These are phyloP conservation scores for Xylaria sp. DNA, from an alignment of 495 filamentous ascomycete species.

Conservation along the genomic window DNA sequence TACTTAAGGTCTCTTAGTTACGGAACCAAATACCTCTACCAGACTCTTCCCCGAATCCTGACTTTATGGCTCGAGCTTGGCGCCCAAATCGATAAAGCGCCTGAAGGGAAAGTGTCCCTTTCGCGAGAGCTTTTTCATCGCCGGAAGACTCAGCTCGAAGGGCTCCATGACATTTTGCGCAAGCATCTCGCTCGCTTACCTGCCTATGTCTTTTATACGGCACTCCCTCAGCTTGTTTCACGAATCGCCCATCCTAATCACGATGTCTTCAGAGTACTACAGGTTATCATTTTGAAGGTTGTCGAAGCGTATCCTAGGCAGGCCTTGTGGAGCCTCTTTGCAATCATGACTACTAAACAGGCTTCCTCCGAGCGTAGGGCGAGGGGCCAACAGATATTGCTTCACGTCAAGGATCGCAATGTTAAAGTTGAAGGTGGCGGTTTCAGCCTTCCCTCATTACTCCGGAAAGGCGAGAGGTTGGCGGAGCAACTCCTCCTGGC, in stretches of 20 bases:
- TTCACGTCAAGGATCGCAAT: conserved; percentile 44
- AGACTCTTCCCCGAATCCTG: conserved; percentile 86
- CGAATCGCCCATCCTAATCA: conserved; percentile 85
- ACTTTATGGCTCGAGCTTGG: conserved; percentile 96
- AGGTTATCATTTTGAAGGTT: conserved; percentile 81
- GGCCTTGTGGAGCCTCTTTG: conserved; percentile 90
- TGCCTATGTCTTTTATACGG: conserved; percentile 90
- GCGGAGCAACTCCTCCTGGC: conserved; percentile 82
- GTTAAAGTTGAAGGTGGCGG: conserved; percentile 45
- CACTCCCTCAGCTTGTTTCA: conserved; percentile 89
- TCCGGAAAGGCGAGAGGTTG: conserved; percentile 80
- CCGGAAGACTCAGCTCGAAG: conserved; percentile 69
- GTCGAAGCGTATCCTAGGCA: conserved; percentile 83
- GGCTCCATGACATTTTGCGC: conserved; percentile 72
- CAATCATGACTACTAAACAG: conserved; percentile 66
- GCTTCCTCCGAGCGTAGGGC: conserved; percentile 56
- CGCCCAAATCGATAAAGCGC: conserved; percentile 68
- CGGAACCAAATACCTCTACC: conserved; percentile 93
- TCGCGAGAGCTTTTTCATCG: conserved; percentile 64
- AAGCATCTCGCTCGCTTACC: conserved; percentile 79
- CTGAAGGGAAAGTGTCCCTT: conserved; percentile 69
- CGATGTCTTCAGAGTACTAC: conserved; percentile 75
- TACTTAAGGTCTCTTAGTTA: conserved; percentile 84
- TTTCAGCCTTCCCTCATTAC: conserved; percentile 69
- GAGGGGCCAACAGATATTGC: conserved; percentile 60